Evolutionary conservation across 164 flowering plant genomes (phyloP).

Genomic region (Buxus sempervirens): DNA sequence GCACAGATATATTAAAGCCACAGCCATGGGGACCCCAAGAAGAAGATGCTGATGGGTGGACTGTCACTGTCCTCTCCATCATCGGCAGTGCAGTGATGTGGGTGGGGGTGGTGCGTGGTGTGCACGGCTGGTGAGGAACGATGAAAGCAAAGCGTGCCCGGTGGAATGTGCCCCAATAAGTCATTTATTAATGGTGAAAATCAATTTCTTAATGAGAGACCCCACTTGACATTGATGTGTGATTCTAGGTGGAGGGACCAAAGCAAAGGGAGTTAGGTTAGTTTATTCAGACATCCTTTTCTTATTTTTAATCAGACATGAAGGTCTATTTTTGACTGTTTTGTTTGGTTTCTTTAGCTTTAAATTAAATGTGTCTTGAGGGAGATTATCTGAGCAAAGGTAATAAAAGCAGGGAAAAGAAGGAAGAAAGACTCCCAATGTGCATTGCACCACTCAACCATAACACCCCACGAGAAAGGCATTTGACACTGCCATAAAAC

Average conservation of each 20-base stretch:
- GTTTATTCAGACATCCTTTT: conserved; percentile 29
- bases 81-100: conserved; percentile 12
- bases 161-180: neutral
- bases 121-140: conserved; percentile 16
- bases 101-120: conserved; percentile 19
- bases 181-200: no score
- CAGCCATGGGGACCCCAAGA: conserved; percentile 14
- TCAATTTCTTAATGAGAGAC: no score
- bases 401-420: conserved; percentile 1
- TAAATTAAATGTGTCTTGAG: neutral
- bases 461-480: neutral
- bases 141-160: neutral
- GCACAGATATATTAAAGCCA: conserved; percentile 8
- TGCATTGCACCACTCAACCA: conserved; percentile 29
- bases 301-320: conserved; percentile 25
- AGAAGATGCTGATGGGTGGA: conserved; percentile 16
- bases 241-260: conserved; percentile 28
- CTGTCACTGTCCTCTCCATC: conserved; percentile 16
- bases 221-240: conserved; percentile 35
- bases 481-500: neutral
- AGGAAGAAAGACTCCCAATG: conserved; percentile 19
- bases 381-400: conserved; percentile 13
- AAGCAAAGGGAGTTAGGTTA: conserved; percentile 13
- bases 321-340: no score
- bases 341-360: conserved; percentile 10